Percentiles rank a stretch among this genome's conserved stretches.
Conservation (phyloP, 164 flowering plant genomes). For the Stephania yunnanensis region DNA sequence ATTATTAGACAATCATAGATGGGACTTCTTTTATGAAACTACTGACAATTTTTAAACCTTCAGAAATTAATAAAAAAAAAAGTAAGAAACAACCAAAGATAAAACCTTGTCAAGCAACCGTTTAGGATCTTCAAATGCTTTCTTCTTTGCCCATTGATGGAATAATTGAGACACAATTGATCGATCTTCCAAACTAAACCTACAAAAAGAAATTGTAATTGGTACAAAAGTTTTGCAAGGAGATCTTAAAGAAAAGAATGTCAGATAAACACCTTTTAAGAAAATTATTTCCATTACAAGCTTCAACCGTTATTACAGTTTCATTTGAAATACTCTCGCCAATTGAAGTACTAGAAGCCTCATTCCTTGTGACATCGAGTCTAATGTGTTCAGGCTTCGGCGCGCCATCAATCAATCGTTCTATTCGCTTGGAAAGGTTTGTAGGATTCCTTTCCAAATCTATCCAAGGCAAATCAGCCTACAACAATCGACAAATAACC, state of each 20-base stretch:
- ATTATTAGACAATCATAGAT: no score
- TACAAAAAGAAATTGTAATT: slow-evolving; percentile 17
- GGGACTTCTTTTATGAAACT: background rate
- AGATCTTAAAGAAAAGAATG: background rate
- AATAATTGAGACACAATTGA: slow-evolving; percentile 70
- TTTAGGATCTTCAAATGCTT: slow-evolving; percentile 84
- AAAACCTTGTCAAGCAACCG: slow-evolving; percentile 86
- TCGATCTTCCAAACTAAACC: slow-evolving; percentile 68
- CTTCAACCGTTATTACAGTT: slow-evolving; percentile 17
- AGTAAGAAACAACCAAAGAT: background rate
- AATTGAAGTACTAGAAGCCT: slow-evolving; percentile 13
- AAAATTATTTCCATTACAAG: slow-evolving; percentile 45
- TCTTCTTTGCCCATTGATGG: slow-evolving; percentile 90
- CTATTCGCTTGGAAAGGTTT: slow-evolving; percentile 17
- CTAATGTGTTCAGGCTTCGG: slow-evolving; percentile 14
- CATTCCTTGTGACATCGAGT: slow-evolving; percentile 17
- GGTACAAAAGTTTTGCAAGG: background rate
- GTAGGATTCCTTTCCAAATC: slow-evolving; percentile 18
- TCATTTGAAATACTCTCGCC: slow-evolving; percentile 22
- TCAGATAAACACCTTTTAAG: slow-evolving; percentile 49
- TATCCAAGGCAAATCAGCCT: slow-evolving; percentile 33
- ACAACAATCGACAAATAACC: slow-evolving; percentile 4
- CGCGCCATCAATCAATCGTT: slow-evolving; percentile 4
- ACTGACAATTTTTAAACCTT: background rate
- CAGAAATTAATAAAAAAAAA: background rate